phyloP scores from a whole-genome alignment of 2,329 filamentous ascomycete species.

The Pochonia chlamydosporia region DNA sequence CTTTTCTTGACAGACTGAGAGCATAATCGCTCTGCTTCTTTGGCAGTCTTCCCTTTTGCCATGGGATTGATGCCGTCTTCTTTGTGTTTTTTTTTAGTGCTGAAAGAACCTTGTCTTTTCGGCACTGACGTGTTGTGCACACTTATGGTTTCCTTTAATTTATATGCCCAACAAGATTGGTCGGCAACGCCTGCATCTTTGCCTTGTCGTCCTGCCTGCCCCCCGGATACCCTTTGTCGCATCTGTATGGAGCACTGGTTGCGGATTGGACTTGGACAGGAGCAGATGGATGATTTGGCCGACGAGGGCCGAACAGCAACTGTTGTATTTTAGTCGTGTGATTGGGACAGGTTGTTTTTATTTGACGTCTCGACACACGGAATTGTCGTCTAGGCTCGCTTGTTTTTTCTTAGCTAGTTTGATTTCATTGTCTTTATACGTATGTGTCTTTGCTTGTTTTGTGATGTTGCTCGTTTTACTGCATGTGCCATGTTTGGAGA shows the following conservation, averaged over 20 bases:
- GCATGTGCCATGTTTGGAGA: no score
- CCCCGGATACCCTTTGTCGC: constrained; percentile 22
- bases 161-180: constrained; percentile 13
- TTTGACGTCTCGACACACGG: constrained; percentile 25
- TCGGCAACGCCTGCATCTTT: constrained; percentile 8
- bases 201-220: constrained; percentile 17
- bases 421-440: constrained; percentile 25
- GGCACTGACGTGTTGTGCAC: constrained; percentile 10
- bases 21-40: not conserved
- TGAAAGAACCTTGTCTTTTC: not conserved
- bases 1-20: not conserved
- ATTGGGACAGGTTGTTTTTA: constrained; percentile 23
- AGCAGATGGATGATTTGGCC: constrained; percentile 24
- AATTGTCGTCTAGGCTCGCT: constrained; percentile 23
- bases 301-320: constrained; percentile 22
- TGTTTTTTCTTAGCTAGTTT: constrained; percentile 34
- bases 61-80: constrained; percentile 7
- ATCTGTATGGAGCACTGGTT: constrained; percentile 25
- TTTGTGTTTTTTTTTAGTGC: constrained; percentile 11
- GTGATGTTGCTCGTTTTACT: not conserved
- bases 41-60: not conserved
- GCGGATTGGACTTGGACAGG: constrained; percentile 27
- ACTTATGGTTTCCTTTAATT: constrained; percentile 14
- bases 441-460: not conserved
- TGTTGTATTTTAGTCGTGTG: constrained; percentile 35